Base-by-base conservation (phyloP, 805 yeast genomes). In the Cyberlindnera petersonii region DNA sequence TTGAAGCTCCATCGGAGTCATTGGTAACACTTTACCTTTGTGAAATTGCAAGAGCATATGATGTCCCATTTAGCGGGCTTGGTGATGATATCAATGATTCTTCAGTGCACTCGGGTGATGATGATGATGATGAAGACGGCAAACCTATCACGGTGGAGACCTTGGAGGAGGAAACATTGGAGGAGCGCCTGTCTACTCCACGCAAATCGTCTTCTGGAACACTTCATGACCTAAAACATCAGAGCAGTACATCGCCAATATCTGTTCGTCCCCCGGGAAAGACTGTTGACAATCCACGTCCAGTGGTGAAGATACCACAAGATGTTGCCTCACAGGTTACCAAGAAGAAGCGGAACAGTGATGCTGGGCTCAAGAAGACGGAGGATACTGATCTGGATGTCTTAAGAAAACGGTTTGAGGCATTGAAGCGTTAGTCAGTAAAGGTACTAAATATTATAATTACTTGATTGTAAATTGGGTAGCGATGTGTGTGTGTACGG, bases 11-110 rank as follows among this genome's bases (percentile, higher is more conserved):
- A 1, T 59, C 71, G 4, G 71, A 68, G 30, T 77, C 71, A 18
- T 66, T 87, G 39, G 93, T 87, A 1, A 69, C 71, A 13, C 60
- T 84, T 43, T 88, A 88, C 52, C 65, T 88, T 45, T 66, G 73
- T 38, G 96, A 87, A 54, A 87, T 87, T 44, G 95, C 95, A 1
- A 69, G 69, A 36, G 84, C 95, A 0, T 87, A 88, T 53, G 71
- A 72, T 17, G 93, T 80, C 0, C 83, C 87, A 1, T 88, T 77
- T 52, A 77, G 86, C 23, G 81, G 77, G 11, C 57, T 78, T 4
- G 38, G 22, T 11, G 39, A 30, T 19, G 31, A 34, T 7, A 34
- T 15, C 11, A 48, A 47, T 8, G 55, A 44, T 6, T 53, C 47
- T 10, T 55, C 47, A 23, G 60, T 46, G 9, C 19, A 14, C 13